A percentile compares a stretch with the other conserved stretches of the same genome.
These are phyloP conservation scores for Plectranthus barbatus DNA, from an alignment of 257 asterid species.

Conservation along the genomic window DNA sequence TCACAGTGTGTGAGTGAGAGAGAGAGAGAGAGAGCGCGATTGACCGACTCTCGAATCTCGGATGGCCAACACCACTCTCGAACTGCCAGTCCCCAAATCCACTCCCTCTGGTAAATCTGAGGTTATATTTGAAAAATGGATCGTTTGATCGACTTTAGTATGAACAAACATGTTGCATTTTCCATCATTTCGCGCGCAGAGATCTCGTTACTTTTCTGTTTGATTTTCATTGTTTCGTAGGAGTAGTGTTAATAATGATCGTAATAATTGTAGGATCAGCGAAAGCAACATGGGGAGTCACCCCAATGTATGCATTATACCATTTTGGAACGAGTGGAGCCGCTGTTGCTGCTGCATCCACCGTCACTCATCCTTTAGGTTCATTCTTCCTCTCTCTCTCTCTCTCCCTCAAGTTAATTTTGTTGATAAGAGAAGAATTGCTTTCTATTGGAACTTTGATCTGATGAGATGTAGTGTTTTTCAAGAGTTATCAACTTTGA, in stretches of 20 bases:
- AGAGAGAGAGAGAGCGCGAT: neutral
- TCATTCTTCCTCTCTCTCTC: neutral
- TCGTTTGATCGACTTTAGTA: no score
- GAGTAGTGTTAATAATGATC: neutral
- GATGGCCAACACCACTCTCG: conserved; percentile 27
- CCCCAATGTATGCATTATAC: conserved; percentile 42
- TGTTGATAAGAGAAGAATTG: neutral
- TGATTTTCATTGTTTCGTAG: neutral
- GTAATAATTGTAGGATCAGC: conserved; percentile 16
- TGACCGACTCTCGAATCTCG: neutral
- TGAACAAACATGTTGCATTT: neutral
- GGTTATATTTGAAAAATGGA: no score
- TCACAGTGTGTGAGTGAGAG: no score
- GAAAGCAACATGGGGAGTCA: conserved; percentile 39
- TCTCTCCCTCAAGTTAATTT: neutral
- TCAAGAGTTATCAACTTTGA: neutral
- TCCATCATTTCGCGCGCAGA: neutral
- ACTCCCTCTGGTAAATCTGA: conserved; percentile 26
- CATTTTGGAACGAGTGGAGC: conserved; percentile 87
- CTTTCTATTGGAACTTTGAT: neutral
- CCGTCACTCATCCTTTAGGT: conserved; percentile 92
- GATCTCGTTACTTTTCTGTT: neutral
- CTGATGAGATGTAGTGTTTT: neutral
- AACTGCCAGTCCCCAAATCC: conserved; percentile 2
- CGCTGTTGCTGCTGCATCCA: conserved; percentile 86